phyloP scores from a whole-genome alignment of 2,329 filamentous ascomycete species.

The Orbilia ellipsospora region DNA sequence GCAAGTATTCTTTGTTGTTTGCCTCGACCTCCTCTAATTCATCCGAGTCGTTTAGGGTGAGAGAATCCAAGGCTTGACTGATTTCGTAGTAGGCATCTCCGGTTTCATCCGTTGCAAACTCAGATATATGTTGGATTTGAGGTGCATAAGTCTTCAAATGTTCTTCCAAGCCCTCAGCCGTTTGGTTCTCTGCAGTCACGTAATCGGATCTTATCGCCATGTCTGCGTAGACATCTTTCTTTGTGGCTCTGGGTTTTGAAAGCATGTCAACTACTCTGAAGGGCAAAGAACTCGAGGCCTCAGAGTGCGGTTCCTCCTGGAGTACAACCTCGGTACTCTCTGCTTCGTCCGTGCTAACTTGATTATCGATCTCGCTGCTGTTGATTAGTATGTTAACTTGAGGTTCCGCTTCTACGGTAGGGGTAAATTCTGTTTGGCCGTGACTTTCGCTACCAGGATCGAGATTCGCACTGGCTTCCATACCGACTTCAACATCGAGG shows the following conservation, averaged over 20 bases:
- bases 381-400: constrained; percentile 1
- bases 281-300: neutral
- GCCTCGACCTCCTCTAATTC: constrained; percentile 3
- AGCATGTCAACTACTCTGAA: constrained; percentile 21
- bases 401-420: neutral
- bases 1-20: constrained; percentile 8
- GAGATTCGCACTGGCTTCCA: constrained; percentile 1
- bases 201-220: neutral
- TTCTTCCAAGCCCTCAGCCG: no score
- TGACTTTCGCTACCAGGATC: neutral
- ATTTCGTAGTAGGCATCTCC: constrained; percentile 7
- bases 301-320: neutral
- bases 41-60: neutral
- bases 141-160: no score
- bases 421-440: neutral
- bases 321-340: neutral
- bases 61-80: neutral
- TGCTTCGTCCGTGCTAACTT: neutral
- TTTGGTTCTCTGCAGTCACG: no score
- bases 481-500: neutral
- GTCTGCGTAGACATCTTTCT: neutral
- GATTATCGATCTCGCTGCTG: neutral
- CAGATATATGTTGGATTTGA: neutral
- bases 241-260: neutral
- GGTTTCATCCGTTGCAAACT: neutral